phyloP scores from a whole-genome alignment of 2,329 filamentous ascomycete species.

The Arthrobotrys iridis region DNA sequence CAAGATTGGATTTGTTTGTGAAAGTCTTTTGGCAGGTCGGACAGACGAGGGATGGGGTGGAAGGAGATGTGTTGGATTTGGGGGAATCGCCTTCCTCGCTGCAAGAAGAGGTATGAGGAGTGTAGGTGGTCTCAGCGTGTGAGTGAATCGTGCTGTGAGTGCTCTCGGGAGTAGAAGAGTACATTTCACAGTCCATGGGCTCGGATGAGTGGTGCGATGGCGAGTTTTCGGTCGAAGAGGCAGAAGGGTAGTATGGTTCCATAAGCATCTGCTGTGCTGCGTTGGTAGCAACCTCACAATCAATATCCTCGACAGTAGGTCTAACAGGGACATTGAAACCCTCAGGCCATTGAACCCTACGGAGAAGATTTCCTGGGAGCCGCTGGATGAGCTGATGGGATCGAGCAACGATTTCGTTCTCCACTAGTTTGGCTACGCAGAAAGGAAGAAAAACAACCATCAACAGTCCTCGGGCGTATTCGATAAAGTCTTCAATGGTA shows the following conservation, averaged over 20 bases:
- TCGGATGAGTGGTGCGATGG: conserved; percentile 20
- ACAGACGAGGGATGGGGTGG: conserved; percentile 36
- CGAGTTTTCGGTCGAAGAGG: background rate
- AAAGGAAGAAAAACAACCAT: conserved; percentile 38
- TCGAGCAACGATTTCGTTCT: conserved; percentile 31
- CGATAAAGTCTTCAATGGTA: conserved; percentile 47
- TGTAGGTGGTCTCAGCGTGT: conserved; percentile 10
- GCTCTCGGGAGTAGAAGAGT: conserved; percentile 30
- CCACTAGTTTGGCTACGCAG: conserved; percentile 28
- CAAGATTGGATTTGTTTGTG: conserved; percentile 50
- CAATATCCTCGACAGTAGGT: conserved; percentile 1
- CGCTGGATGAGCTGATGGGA: conserved; percentile 27
- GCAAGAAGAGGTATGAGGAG: conserved; percentile 27
- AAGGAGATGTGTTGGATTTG: conserved; percentile 21
- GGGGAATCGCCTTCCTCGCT: conserved; percentile 47
- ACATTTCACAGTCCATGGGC: conserved; percentile 39
- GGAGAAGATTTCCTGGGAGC: conserved; percentile 30
- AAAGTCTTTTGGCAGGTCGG: conserved; percentile 41
- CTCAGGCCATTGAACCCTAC: conserved; percentile 47
- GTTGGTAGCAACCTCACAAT: conserved; percentile 20
- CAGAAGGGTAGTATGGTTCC: conserved; percentile 26
- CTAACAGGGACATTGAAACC: conserved; percentile 9
- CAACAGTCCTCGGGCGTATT: conserved; percentile 43
- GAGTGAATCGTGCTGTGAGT: conserved; percentile 13
- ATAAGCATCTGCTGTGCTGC: conserved; percentile 10